Evolutionary conservation across 2,329 filamentous ascomycete genomes (phyloP).

Genomic region (Ophiognomonia clavigignenti-juglandacearum): DNA sequence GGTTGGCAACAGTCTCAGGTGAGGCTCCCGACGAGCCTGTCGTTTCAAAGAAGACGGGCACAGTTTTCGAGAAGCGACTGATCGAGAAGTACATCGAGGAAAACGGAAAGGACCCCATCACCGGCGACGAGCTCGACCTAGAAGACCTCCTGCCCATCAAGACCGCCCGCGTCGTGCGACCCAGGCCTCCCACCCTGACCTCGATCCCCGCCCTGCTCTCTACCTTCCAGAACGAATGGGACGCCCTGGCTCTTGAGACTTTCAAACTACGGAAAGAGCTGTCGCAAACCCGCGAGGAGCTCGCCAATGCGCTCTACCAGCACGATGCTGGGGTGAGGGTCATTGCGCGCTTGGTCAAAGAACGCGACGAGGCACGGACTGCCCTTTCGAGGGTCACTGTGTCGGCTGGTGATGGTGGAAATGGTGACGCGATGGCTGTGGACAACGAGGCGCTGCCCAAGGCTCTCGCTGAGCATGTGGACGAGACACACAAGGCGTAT

Average conservation of each 20-base stretch:
- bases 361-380: constrained; percentile 88
- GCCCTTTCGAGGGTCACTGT: constrained; percentile 83
- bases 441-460: constrained; percentile 75
- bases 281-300: constrained; percentile 83
- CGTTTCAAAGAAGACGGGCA: constrained; percentile 88
- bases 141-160: constrained; percentile 89
- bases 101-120: constrained; percentile 87
- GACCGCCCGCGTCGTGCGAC: constrained; percentile 76
- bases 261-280: constrained; percentile 89
- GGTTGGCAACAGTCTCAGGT: constrained; percentile 70
- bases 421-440: constrained; percentile 88
- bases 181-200: constrained; percentile 86
- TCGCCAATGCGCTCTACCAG: constrained; percentile 91
- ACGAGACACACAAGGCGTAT: constrained; percentile 75
- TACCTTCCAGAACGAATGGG: constrained; percentile 98
- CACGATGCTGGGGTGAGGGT: constrained; percentile 96
- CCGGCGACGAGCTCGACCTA: constrained; percentile 73
- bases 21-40: constrained; percentile 94
- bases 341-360: constrained; percentile 83
- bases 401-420: constrained; percentile 41
- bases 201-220: constrained; percentile 93
- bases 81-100: constrained; percentile 94
- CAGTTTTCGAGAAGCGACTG: constrained; percentile 89
- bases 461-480: constrained; percentile 65
- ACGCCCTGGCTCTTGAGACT: constrained; percentile 84